Evolutionary conservation across 495 filamentous ascomycete genomes (phyloP), one percentile per base, ranked within the genome.

Genomic region (Penicillium crystallinum): DNA sequence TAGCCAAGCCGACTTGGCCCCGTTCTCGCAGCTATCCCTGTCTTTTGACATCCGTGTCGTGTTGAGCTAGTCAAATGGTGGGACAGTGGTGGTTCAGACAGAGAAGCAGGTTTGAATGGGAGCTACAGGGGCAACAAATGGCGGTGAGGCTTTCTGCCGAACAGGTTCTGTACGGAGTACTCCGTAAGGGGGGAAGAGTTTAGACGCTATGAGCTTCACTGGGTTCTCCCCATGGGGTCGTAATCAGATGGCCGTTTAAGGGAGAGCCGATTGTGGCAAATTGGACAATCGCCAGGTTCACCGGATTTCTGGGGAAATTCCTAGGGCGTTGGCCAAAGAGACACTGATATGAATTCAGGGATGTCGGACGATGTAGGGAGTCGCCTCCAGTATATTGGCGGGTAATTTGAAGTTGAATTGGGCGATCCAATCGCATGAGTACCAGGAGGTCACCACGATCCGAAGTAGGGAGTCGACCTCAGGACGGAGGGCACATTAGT

Each of bases 301-400:
- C 63, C 78, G 79, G 22, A 79, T 84, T 65, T 80, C 81, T n/a
- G 75, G 63, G 80, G 80, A 36, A 83, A 83, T 51, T 75, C 75
- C 58, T 67, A 83, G 64, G 83, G 83, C 61, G 65, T 73, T 74
- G 29, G 59, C 80, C 10, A 55, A 61, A 35, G 69, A 80, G 51
- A 75, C 73, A 11, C 80, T 60, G 75, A 80, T 15, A 80, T 81
- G 78, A 72, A 75, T 34, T 73, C 71, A 17, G 61, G 63, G 8
- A 66, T 66, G 63, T 65, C 64, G 10, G 61, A 64, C 33, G 64
- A 72, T 56, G 60, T 64, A 2, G 50, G 67, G 22, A 65, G 65
- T 47, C 66, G 70, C 33, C 37, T n/a, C n/a, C n/a, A n/a, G n/a
- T n/a, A n/a, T n/a, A n/a, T n/a, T 68, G 43, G 70, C 64, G 38